These are phyloP conservation scores for Cicer chorassanicum DNA, from an alignment of 306 rosid genomes.

Conservation along the genomic window DNA sequence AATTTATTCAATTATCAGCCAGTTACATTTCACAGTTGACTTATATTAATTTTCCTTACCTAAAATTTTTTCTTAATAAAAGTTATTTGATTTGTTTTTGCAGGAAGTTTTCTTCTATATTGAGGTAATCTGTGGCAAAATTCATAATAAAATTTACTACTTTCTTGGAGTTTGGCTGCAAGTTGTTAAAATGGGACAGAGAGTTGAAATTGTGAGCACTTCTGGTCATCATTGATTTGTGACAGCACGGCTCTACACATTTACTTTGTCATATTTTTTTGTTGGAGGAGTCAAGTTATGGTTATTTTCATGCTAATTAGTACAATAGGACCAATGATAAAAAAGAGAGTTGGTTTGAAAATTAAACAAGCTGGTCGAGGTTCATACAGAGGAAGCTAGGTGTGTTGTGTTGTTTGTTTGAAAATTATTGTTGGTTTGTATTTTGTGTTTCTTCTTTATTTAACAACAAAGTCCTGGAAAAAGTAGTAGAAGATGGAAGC, in stretches of 20 bases:
- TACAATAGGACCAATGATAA: constrained; percentile 73
- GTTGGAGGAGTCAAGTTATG: constrained; percentile 64
- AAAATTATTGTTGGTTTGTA: constrained; percentile 39
- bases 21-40: constrained; percentile 7
- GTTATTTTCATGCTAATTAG: constrained; percentile 54
- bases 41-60: background rate
- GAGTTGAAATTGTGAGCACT: constrained; percentile 30
- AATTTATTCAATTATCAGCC: background rate
- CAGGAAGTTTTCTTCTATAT: constrained; percentile 39
- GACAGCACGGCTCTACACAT: constrained; percentile 53
- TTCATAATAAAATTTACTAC: background rate
- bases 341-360: constrained; percentile 74
- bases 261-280: constrained; percentile 50
- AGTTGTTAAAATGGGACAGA: constrained; percentile 42
- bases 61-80: constrained; percentile 15
- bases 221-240: constrained; percentile 41
- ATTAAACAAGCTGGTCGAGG: constrained; percentile 92
- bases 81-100: constrained; percentile 38
- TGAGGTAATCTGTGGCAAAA: constrained; percentile 38
- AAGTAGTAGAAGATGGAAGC: constrained; percentile 58
- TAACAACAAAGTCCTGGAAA: constrained; percentile 28
- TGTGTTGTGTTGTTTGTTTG: constrained; percentile 26
- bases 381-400: constrained; percentile 91
- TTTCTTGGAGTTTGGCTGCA: background rate
- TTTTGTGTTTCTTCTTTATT: constrained; percentile 43